phyloP scores from a whole-genome alignment of 805 yeast genomes.

The Middelhovenomyces tepae region DNA sequence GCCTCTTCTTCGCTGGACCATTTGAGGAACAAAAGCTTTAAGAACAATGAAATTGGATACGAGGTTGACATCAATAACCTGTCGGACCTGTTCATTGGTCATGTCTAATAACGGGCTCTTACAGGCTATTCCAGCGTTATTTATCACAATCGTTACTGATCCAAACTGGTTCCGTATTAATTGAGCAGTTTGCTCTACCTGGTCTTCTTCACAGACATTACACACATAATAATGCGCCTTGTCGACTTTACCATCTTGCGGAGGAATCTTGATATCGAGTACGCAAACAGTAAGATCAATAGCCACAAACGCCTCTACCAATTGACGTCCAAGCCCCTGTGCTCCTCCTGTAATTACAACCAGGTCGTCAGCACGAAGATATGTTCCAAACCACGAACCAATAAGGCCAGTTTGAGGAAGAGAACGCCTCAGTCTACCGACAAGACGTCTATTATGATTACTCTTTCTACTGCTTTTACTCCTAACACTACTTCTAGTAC shows the following conservation, averaged over 20 bases:
- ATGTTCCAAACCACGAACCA: too few species aligned
- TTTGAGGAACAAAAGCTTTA: constrained; percentile 63
- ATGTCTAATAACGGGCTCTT: constrained; percentile 51
- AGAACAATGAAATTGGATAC: constrained; percentile 61
- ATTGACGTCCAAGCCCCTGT: constrained; percentile 65
- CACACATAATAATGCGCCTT: constrained; percentile 52
- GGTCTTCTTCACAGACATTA: constrained; percentile 52
- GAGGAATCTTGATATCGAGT: constrained; percentile 49
- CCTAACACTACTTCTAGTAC: too few species aligned
- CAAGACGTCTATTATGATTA: constrained; percentile 5
- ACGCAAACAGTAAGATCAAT: constrained; percentile 50
- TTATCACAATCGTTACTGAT: constrained; percentile 56
- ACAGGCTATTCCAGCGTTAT: constrained; percentile 72
- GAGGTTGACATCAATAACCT: constrained; percentile 57
- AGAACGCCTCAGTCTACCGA: constrained; percentile 2
- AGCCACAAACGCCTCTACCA: constrained; percentile 40
- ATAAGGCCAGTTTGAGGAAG: too few species aligned
- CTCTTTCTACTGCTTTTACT: constrained; percentile 5
- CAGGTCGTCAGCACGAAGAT: constrained; percentile 45
- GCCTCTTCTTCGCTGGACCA: constrained; percentile 56
- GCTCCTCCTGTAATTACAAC: constrained; percentile 80
- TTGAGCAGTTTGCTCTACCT: constrained; percentile 35
- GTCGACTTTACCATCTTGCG: constrained; percentile 25
- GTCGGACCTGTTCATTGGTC: constrained; percentile 49
- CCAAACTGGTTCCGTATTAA: constrained; percentile 45